Percentiles rank a stretch among this genome's conserved stretches.
Evolutionary conservation across 257 asterid genomes (phyloP).

Genomic region (Solanum rostratum): DNA sequence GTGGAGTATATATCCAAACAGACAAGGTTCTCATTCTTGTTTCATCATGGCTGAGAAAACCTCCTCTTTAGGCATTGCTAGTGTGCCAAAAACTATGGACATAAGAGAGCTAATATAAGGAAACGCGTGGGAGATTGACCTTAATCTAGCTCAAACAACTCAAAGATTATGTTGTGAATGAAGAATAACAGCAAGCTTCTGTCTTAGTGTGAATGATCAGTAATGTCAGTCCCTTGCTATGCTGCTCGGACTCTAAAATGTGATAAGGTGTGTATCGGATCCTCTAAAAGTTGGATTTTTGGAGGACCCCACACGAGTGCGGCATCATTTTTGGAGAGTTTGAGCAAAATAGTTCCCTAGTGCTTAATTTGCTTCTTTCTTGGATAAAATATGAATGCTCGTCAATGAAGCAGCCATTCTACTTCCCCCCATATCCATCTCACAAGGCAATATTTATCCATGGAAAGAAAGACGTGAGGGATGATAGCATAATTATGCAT

Average conservation of each 20-base stretch:
- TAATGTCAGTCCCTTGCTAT: background rate
- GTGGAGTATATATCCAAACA: background rate
- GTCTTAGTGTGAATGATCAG: background rate
- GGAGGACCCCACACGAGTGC: background rate
- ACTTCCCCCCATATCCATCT: background rate
- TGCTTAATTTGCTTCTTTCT: background rate
- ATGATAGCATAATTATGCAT: background rate
- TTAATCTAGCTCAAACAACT: background rate
- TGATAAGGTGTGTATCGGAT: background rate
- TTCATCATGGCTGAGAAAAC: background rate
- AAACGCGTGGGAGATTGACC: background rate
- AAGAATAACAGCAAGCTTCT: background rate
- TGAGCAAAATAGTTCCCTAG: background rate
- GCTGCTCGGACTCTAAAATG: background rate
- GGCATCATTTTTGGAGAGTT: background rate
- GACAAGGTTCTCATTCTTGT: background rate
- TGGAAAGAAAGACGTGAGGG: background rate
- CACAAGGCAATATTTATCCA: background rate
- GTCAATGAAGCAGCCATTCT: background rate
- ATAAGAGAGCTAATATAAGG: background rate
- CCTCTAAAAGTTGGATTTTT: background rate
- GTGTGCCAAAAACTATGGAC: background rate
- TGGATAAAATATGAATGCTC: background rate
- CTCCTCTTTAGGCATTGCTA: background rate
- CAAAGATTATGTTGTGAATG: background rate